Base-by-base conservation (phyloP, 2,329 filamentous ascomycete species). In the Nannizziopsis arthrosporioides region DNA sequence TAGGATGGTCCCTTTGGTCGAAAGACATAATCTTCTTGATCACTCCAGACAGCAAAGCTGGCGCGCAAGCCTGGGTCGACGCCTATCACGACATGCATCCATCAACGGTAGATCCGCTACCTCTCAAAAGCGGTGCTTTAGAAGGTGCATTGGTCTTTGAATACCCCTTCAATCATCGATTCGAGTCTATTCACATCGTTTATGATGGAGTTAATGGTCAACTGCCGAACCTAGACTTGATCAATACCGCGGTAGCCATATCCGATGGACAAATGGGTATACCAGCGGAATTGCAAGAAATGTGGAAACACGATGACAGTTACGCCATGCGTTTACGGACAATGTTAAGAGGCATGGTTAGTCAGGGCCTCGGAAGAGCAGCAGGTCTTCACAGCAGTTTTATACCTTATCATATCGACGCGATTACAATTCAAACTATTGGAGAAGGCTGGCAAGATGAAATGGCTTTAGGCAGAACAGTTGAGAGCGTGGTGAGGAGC, bases 151-250 rank as follows among this genome's bases (percentile, higher is more conserved):
- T 98, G 32, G 90, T 87, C n/a, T 75, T 98, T 42, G 92, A 98
- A 66, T 96, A 94, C 60, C 82, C 89, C 0, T 84, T 84, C 61
- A 84, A 89, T 39, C 78, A 83, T 52, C 78, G 82, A 15, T 98
- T 95, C 64, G 82, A 94, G 56, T 84, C 84, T 46, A 71, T 98
- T 27, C 89, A 96, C 61, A 80, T 98, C 47, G 78, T 92, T 22
- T 98, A 98, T 63, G 92, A 98, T 61, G 92, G 92, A 18, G 80
- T 92, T 57, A 98, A 98, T 62, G 92, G 92, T 2, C 89, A 95
- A 61, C 74, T 98, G 36, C 90, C 92, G 1, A 98, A 98, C 59
- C 75, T 98, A 2, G 92, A 98, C 65, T 76, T 98, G 19, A 84
- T 98, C 70, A 98, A 98, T 68, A 94, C 88, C 0, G 84, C 93